Evolutionary conservation across 2,329 filamentous ascomycete genomes (phyloP).

Genomic region (Curvularia verruculosa): DNA sequence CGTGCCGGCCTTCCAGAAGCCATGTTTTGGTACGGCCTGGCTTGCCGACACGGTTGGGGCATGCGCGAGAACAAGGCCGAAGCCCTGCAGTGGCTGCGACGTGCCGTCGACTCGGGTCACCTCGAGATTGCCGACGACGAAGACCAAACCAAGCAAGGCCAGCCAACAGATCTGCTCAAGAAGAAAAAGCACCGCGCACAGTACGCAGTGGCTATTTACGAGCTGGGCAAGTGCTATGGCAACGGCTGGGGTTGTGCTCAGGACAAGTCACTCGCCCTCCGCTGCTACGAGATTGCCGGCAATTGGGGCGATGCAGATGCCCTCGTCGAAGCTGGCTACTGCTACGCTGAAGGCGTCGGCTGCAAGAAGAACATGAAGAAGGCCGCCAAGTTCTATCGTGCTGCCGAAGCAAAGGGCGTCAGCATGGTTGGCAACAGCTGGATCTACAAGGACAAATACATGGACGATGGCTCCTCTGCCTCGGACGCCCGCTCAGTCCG

Average conservation of each 20-base stretch:
- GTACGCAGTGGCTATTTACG: constrained; percentile 94
- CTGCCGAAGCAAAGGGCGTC: constrained; percentile 90
- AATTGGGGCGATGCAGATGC: constrained; percentile 96
- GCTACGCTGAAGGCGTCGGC: constrained; percentile 90
- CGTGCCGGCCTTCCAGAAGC: constrained; percentile 85
- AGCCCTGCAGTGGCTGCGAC: constrained; percentile 88
- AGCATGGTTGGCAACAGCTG: constrained; percentile 99
- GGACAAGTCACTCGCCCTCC: constrained; percentile 83
- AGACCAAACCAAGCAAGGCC: constrained; percentile 65
- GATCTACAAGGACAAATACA: constrained; percentile 97
- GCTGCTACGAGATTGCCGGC: constrained; percentile 96
- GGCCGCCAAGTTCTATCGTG: constrained; percentile 86
- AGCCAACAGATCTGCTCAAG: constrained; percentile 69
- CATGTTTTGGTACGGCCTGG: constrained; percentile 94
- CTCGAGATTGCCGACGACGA: constrained; percentile 85
- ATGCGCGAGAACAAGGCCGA: constrained; percentile 92
- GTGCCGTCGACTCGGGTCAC: constrained; percentile 83
- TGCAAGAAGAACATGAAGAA: constrained; percentile 97
- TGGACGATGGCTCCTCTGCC: constrained; percentile 57
- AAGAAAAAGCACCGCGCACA: constrained; percentile 86
- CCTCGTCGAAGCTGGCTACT: constrained; percentile 91
- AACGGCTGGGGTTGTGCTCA: constrained; percentile 98
- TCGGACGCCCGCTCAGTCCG: constrained; percentile 52
- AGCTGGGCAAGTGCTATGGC: constrained; percentile 94
- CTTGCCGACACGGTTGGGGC: constrained; percentile 95